Base-by-base conservation (phyloP, 371 early-diverging fungal species). In the Capillidium heterosporum region DNA sequence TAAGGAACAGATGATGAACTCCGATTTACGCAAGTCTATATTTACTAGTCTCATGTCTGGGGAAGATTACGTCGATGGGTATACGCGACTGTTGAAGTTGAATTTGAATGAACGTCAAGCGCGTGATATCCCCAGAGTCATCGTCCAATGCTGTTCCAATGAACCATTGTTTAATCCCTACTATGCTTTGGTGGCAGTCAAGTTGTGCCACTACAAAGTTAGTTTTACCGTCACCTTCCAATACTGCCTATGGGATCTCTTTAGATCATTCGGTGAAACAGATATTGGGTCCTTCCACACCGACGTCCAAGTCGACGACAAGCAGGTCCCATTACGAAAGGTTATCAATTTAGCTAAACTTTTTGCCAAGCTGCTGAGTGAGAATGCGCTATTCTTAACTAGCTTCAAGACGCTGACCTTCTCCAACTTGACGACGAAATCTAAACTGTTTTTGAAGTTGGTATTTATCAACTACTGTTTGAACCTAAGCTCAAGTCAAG, bases 171-270 rank as follows among this genome's bases (percentile, higher is more conserved):
- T 84, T 70, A 96, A 96, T 67, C 91, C 94, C n/a, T 96, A 82
- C 66, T 96, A 96, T 59, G 78, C 87, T 51, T 75, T 90, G 42
- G 84, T 95, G 1, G 84, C 83, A 11, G 72, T 82, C 44, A 68
- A 79, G 52, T 68, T 96, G 49, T 89, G 89, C 66, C 68, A 71
- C 35, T 70, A 75, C 28, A 75, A 79, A 55, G 84, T 85, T 66
- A 80, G 83, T 11, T 86, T 80, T 71, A 85, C 84, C 69, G 79
- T 95, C 57, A 96, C 97, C 1, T 84, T 89, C 65, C 91, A 92
- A 74, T 96, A 86, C 62, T 78, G 84, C 24, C 74, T 96, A 27
- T 96, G 97, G 97, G 97, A 96, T 67, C 79, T 84, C 60, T 60
- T 87, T 50, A 71, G 87, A 42, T 83, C 81, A 61, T 67, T 82